phyloP scores from a whole-genome alignment of 345 rosid species.

The Sonneratia alba region DNA sequence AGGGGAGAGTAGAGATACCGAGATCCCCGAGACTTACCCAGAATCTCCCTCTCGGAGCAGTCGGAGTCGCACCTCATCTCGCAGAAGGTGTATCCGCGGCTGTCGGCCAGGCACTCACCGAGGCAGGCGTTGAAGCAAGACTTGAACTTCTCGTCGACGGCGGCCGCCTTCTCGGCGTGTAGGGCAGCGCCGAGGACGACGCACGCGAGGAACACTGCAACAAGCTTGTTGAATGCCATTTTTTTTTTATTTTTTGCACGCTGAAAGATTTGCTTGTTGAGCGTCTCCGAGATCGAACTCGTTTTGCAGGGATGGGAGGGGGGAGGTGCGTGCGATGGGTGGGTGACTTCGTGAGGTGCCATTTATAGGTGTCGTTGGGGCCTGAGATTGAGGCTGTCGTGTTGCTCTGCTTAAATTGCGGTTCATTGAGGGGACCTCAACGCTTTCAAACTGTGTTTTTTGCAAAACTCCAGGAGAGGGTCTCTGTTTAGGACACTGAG shows the following conservation, averaged over 20 bases:
- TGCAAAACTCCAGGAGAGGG: too few relatives aligned
- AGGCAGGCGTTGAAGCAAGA: slow-evolving; percentile 12
- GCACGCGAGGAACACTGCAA: slow-evolving; percentile 22
- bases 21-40: background rate
- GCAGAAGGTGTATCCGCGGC: slow-evolving; percentile 15
- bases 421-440: background rate
- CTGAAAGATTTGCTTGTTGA: background rate
- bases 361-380: background rate
- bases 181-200: slow-evolving; percentile 13
- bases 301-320: background rate
- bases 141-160: background rate
- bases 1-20: too few relatives aligned
- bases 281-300: background rate
- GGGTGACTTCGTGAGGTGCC: background rate
- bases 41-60: slow-evolving; percentile 7
- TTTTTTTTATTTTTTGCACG: background rate
- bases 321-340: too few relatives aligned
- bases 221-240: slow-evolving; percentile 26
- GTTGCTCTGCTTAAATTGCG: background rate
- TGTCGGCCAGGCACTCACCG: slow-evolving; percentile 12
- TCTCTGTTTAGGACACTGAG: too few relatives aligned
- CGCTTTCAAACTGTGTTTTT: background rate
- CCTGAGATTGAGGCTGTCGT: background rate
- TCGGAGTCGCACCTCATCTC: slow-evolving; percentile 31
- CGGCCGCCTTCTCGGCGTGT: background rate